Evolutionary conservation across 2,329 filamentous ascomycete genomes (phyloP).

Genomic region (Ploettnerulaceae sp.): DNA sequence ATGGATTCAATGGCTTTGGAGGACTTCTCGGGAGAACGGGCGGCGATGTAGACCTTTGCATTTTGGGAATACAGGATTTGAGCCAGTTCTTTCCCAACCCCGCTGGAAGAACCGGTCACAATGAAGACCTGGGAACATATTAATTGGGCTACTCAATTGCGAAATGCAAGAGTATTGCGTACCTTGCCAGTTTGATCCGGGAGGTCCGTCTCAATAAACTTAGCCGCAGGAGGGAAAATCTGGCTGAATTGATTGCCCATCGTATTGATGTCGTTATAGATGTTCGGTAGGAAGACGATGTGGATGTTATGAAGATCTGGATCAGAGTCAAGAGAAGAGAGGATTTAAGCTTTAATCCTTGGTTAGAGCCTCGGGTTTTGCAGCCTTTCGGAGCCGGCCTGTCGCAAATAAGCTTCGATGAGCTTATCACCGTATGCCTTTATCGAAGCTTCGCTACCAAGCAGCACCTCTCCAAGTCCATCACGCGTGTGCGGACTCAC

Average conservation of each 20-base stretch:
- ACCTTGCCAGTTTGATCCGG: slow-evolving; percentile 32
- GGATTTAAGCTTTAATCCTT: background rate
- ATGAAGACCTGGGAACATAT: slow-evolving; percentile 34
- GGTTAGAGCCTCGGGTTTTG: background rate
- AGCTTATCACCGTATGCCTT: background rate
- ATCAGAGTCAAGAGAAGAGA: too few relatives aligned
- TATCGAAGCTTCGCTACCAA: background rate
- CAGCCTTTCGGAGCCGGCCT: background rate
- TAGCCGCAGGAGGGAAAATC: slow-evolving; percentile 24
- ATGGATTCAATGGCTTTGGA: slow-evolving; percentile 38
- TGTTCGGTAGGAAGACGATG: too few relatives aligned
- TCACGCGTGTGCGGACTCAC: too few relatives aligned
- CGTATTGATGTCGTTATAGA: slow-evolving; percentile 23
- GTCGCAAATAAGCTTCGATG: background rate
- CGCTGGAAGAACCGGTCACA: slow-evolving; percentile 37
- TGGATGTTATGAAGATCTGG: too few relatives aligned
- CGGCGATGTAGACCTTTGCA: slow-evolving; percentile 42
- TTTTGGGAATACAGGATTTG: slow-evolving; percentile 39
- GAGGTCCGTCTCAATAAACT: slow-evolving; percentile 34
- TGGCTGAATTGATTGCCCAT: slow-evolving; percentile 21
- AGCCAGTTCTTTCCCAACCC: slow-evolving; percentile 38
- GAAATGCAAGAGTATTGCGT: background rate
- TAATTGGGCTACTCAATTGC: background rate
- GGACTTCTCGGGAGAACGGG: slow-evolving; percentile 38
- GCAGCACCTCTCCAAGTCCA: too few relatives aligned